Percentiles rank a stretch among this genome's conserved stretches.
These are phyloP conservation scores for Crithidia thermophila DNA, from an alignment of 208 protist genomes.

Conservation along the genomic window DNA sequence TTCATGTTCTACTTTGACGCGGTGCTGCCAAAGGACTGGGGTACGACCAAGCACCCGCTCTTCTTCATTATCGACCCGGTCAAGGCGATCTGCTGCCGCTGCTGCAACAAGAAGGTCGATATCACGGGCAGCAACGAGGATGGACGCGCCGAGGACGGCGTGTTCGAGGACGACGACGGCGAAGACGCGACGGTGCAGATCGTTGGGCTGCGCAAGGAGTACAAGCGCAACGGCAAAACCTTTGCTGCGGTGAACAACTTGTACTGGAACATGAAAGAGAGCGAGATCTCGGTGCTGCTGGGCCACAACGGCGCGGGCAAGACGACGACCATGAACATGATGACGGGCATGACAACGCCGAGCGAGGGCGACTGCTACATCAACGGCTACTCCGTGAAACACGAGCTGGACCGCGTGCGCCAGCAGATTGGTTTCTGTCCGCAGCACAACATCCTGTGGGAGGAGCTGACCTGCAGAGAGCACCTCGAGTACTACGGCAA, in stretches of 20 bases:
- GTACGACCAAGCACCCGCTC: constrained; percentile 54
- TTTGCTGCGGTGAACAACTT: constrained; percentile 81
- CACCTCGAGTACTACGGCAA: constrained; percentile 90
- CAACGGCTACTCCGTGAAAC: constrained; percentile 60
- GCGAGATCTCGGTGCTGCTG: constrained; percentile 66
- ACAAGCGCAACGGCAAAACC: constrained; percentile 39
- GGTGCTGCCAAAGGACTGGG: constrained; percentile 72
- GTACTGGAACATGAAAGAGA: constrained; percentile 49
- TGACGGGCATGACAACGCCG: constrained; percentile 76
- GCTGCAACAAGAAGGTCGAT: constrained; percentile 5
- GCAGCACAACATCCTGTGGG: constrained; percentile 64
- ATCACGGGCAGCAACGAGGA: constrained; percentile 29
- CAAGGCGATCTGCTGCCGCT: constrained; percentile 22
- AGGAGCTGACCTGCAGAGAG: constrained; percentile 88
- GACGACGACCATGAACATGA: constrained; percentile 83
- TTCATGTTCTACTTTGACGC: constrained; percentile 75
- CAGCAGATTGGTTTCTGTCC: constrained; percentile 76
- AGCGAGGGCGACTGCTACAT: constrained; percentile 72
- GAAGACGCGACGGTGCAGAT: constrained; percentile 25
- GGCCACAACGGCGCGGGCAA: constrained; percentile 86
- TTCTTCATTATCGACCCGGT: constrained; percentile 70
- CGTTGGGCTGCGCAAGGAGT: constrained; percentile 42
- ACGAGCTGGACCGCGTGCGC: constrained; percentile 48
- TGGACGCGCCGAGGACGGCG: constrained; percentile 32
- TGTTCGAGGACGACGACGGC: constrained; percentile 27